Percentiles rank a stretch among this genome's conserved stretches.
These are phyloP conservation scores for Pichia sp. DNA, from an alignment of 1,139 yeast species.

Conservation along the genomic window DNA sequence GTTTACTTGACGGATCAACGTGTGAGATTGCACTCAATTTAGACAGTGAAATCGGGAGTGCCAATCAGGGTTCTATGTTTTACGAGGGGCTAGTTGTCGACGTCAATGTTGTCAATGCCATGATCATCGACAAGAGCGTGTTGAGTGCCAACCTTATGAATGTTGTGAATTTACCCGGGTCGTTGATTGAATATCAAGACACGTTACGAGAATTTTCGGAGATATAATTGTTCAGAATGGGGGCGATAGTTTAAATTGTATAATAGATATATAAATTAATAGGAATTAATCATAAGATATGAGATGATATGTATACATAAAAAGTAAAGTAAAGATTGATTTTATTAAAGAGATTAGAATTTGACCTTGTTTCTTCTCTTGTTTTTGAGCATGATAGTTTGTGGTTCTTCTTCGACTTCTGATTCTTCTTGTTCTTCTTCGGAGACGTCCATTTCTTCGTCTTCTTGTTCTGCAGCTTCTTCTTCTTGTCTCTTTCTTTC, in stretches of 20 bases:
- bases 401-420: conserved; percentile 56
- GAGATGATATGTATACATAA: not conserved
- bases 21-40: conserved; percentile 13
- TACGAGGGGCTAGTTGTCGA: conserved; percentile 11
- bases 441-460: conserved; percentile 39
- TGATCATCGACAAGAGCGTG: not conserved
- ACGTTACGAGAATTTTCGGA: not conserved
- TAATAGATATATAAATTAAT: conserved; percentile 4
- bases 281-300: not conserved
- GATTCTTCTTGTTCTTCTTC: conserved; percentile 42
- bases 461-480: conserved; percentile 37
- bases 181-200: conserved; percentile 4
- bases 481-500: conserved; percentile 36
- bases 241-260: not conserved
- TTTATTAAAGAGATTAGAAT: conserved; percentile 20
- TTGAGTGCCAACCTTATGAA: not conserved
- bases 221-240: not conserved
- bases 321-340: not conserved
- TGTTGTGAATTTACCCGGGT: conserved; percentile 5
- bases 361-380: conserved; percentile 40
- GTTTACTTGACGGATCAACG: conserved; percentile 11
- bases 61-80: not conserved
- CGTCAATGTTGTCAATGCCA: conserved; percentile 1
- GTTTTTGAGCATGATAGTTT: conserved; percentile 77
- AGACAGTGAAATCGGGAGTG: not conserved